Evolutionary conservation across 2,329 filamentous ascomycete species (phyloP), one percentile per base, ranked within the genome.

Genomic region (Macroventuria anomochaeta): DNA sequence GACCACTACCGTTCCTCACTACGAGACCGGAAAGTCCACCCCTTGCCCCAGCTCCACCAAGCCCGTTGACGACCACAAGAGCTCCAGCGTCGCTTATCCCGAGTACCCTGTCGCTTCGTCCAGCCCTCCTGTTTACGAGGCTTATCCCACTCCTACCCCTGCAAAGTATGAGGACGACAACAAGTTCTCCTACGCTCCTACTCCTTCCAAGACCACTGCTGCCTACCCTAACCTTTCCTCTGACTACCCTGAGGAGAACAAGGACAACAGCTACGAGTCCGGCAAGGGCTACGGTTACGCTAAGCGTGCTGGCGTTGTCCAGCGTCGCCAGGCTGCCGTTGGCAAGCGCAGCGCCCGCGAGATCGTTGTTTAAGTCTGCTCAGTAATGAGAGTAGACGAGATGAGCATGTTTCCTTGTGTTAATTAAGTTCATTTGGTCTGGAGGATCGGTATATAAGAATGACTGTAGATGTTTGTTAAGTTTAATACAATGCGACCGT

Each of bases 381-480:
- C 28, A 18, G 23, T 12, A 11, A 31, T 29, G 36, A 25, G 36
- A 25, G 26, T n/a, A 0, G 13, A 38, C 32, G 3, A 11, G 20
- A 28, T 8, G 11, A 15, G 6, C 13, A 25, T 11, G 8, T 46
- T 46, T 52, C 31, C 13, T 52, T 46, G 4, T 46, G 48, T 52
- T 46, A 26, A 51, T 28, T 43, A 20, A 20, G 21, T 52, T 41
- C 41, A 40, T 52, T 21, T 52, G 48, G 40, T 40, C 76, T 15
- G 34, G 40, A 52, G 41, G 28, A 43, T 37, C 23, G 31, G 23
- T 37, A n/a, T 17, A 29, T 44, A 78, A 32, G 25, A 38, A 44
- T 28, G 40, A 44, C 48, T 43, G 47, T 33, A 39, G 33, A 51
- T 51, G 28, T 34, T 40, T 51, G 15, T 43, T 33, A 28, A 20